These are phyloP conservation scores for Trichosporon sp. DNA, from an alignment of 1,284 basidiomycete species.

Conservation along the genomic window DNA sequence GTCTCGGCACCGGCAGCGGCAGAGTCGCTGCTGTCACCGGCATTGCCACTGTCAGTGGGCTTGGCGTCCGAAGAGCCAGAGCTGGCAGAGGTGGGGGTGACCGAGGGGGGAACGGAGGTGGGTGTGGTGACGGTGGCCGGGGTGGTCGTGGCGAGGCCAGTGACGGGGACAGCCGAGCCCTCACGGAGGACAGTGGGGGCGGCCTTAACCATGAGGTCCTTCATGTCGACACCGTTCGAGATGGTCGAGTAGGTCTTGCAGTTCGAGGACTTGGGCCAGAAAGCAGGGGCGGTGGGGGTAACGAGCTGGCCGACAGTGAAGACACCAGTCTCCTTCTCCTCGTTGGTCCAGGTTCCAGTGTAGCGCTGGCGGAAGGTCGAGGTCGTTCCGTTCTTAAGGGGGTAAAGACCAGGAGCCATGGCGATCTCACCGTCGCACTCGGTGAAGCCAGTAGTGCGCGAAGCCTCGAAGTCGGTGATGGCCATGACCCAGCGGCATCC, in stretches of 20 bases:
- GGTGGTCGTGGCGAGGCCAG: constrained; percentile 39
- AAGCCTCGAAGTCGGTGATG: constrained; percentile 48
- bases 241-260: constrained; percentile 55
- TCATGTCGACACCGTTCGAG: constrained; percentile 50
- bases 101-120: constrained; percentile 17
- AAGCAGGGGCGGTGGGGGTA: constrained; percentile 47
- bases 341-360: constrained; percentile 49
- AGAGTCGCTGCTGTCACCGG: constrained; percentile 22
- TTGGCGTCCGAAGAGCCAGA: constrained; percentile 28
- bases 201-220: constrained; percentile 46
- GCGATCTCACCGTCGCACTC: constrained; percentile 57
- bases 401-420: constrained; percentile 56
- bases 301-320: constrained; percentile 50
- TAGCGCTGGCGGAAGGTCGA: constrained; percentile 58
- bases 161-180: constrained; percentile 33
- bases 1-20: constrained; percentile 25
- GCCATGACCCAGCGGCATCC: constrained; percentile 58
- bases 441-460: constrained; percentile 52
- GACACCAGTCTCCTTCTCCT: constrained; percentile 27
- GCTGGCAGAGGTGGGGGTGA: constrained; percentile 5
- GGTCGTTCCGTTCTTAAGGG: constrained; percentile 45
- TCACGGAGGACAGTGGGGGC: constrained; percentile 38
- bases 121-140: constrained; percentile 28
- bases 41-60: constrained; percentile 29
- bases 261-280: constrained; percentile 53